Evolutionary conservation across 805 yeast species (phyloP).

Genomic region (Pachysolen tannophilus): DNA sequence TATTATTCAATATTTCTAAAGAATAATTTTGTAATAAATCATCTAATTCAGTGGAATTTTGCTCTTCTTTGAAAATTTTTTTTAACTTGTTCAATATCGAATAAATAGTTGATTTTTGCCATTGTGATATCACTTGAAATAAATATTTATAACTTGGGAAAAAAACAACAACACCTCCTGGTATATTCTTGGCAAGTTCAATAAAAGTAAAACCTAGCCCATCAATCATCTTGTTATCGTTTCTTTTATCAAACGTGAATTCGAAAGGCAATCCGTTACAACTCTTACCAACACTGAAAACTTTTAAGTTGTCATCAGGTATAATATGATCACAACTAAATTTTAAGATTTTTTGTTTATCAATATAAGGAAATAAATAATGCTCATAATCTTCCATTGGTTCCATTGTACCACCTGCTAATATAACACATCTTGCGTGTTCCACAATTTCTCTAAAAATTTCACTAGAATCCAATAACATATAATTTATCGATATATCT

Average conservation of each 20-base stretch:
- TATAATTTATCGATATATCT: conserved; percentile 44
- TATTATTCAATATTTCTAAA: conserved; percentile 21
- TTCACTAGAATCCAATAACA: conserved; percentile 73
- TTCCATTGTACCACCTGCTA: conserved; percentile 96
- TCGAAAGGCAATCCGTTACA: conserved; percentile 30
- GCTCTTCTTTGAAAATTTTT: conserved; percentile 49
- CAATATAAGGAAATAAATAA: conserved; percentile 56
- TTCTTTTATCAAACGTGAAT: conserved; percentile 64
- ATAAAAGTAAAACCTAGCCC: conserved; percentile 43
- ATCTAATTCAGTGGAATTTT: conserved; percentile 31
- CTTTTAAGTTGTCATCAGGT: conserved; percentile 59
- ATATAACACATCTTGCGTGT: conserved; percentile 57
- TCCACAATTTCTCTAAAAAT: conserved; percentile 59
- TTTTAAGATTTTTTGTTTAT: conserved; percentile 30
- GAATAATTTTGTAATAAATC: conserved; percentile 44
- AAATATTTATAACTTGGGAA: conserved; percentile 81
- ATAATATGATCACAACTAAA: conserved; percentile 83
- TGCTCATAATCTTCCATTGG: conserved; percentile 67
- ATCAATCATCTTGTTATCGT: conserved; percentile 32
- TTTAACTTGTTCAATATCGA: conserved; percentile 31
- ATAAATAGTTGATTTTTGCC: conserved; percentile 38
- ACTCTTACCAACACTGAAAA: conserved; percentile 39
- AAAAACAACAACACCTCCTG: conserved; percentile 73
- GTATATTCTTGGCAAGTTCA: conserved; percentile 36
- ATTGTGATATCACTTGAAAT: conserved; percentile 35